Base-by-base conservation (phyloP, 2,329 filamentous ascomycete species). In the Thelonectria rubi region DNA sequence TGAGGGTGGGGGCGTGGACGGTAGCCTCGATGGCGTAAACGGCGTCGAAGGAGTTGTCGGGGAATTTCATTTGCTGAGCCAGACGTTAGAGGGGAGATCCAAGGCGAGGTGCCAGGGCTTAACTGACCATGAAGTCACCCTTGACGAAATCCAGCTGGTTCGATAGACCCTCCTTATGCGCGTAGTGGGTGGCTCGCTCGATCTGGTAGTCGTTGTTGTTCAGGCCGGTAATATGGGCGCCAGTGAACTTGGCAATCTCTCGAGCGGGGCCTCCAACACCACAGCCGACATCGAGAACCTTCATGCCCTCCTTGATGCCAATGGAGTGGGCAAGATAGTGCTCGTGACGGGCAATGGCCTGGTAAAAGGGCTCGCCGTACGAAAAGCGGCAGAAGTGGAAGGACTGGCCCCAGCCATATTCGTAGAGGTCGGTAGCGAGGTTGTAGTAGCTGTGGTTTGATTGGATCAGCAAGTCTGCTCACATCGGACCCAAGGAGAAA, bases 161-260 rank as follows among this genome's bases (percentile, higher is more conserved):
- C 1, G 89, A 85, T 54, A 98, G 82, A 53, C 90, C 89, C 80
- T 97, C 92, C 79, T 93, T 92, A 64, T 85, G 80, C 3, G 94
- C 93, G 75, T 97, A 97, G 56, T 85, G 83, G 14, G 88, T 93
- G n/a, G 94, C 94, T 68, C 95, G 92, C 76, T 97, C 88, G 69
- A 98, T 97, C 82, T 98, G 95, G 84, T 99, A 99, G 81, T 97
- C 93, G 80, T 98, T 98, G 88, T 97, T 98, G 88, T 98, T 99
- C 77, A 98, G 81, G 45, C 95, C 95, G 21, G 93, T 90, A 65
- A 98, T 86, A 72, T 97, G 93, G 71, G 88, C 91, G 64, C 92
- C 94, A 11, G 92, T 91, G 81, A 99, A 99, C 81, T 96, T 96
- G 80, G 92, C 92, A 73, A 99, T 98, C 82, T 98, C 94, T 64